Conservation (phyloP, 257 asterid species). For the Paulownia fortunei region DNA sequence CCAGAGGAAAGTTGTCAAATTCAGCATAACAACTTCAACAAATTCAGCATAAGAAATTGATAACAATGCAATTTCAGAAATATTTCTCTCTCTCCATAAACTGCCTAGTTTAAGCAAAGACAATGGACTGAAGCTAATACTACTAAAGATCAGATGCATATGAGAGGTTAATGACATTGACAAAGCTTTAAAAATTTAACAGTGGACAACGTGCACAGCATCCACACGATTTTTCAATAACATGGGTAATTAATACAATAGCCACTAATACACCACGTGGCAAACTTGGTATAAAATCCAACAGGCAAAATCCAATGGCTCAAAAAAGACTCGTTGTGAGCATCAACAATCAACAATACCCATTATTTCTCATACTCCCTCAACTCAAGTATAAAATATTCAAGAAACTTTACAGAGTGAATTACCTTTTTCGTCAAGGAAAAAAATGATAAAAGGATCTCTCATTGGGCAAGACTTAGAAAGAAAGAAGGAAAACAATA, state of each 20-base stretch:
- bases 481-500: not conserved
- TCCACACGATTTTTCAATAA: not conserved
- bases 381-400: not conserved
- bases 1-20: not conserved
- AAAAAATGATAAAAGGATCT: not conserved
- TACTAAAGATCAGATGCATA: not conserved
- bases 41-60: not conserved
- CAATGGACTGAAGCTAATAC: not conserved
- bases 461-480: not conserved
- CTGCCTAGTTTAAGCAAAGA: not conserved
- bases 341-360: not conserved
- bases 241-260: not conserved
- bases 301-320: not conserved
- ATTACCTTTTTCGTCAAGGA: not conserved
- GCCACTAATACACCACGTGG: not conserved
- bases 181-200: not conserved
- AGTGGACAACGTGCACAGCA: not conserved
- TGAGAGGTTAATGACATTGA: not conserved
- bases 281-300: not conserved
- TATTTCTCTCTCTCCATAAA: too few relatives aligned
- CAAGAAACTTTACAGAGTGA: not conserved
- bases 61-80: not conserved
- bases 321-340: not conserved
- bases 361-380: not conserved
- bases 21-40: not conserved